Percentiles rank a stretch among this genome's conserved stretches.
phyloP scores from a whole-genome alignment of 441 rosid species.

The Eutrema salsugineum region DNA sequence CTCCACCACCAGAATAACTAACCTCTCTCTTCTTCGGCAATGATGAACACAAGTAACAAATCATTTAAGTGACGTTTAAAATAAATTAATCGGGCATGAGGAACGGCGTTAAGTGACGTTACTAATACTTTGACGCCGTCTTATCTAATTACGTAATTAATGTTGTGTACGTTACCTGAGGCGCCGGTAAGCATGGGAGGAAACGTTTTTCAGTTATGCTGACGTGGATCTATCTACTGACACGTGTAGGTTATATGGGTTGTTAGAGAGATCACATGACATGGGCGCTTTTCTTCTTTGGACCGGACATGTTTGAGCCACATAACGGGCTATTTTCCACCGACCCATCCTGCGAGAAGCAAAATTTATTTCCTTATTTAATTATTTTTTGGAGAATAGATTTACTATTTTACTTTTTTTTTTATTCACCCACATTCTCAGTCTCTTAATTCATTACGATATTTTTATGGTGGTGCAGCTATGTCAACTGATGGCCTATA shows the following conservation, averaged over 20 bases:
- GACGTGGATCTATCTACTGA: background rate
- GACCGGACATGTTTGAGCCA: constrained; percentile 16
- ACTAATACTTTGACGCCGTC: constrained; percentile 13
- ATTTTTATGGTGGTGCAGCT: too few relatives aligned
- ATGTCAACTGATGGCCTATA: too few relatives aligned
- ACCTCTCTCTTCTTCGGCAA: constrained; percentile 1
- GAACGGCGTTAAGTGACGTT: constrained; percentile 27
- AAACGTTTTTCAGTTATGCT: constrained; percentile 8
- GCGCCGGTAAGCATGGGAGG: constrained; percentile 22
- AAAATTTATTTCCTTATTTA: background rate
- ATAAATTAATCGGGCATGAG: background rate
- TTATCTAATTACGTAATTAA: constrained; percentile 17
- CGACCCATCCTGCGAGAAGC: constrained; percentile 4
- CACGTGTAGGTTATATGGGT: constrained; percentile 22
- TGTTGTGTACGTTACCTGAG: constrained; percentile 28
- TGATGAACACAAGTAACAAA: background rate
- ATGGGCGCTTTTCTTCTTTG: constrained; percentile 10
- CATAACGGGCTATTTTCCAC: constrained; percentile 13
- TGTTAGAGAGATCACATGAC: constrained; percentile 33
- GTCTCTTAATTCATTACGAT: too few relatives aligned
- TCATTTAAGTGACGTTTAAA: too few relatives aligned
- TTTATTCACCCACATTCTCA: too few relatives aligned
- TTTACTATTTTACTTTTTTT: too few relatives aligned
- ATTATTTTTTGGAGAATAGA: too few relatives aligned
- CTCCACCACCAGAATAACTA: constrained; percentile 7